Percentiles rank a stretch among this genome's conserved stretches.
Conservation (phyloP, 164 flowering plant species). For the Magnolia officinalis region DNA sequence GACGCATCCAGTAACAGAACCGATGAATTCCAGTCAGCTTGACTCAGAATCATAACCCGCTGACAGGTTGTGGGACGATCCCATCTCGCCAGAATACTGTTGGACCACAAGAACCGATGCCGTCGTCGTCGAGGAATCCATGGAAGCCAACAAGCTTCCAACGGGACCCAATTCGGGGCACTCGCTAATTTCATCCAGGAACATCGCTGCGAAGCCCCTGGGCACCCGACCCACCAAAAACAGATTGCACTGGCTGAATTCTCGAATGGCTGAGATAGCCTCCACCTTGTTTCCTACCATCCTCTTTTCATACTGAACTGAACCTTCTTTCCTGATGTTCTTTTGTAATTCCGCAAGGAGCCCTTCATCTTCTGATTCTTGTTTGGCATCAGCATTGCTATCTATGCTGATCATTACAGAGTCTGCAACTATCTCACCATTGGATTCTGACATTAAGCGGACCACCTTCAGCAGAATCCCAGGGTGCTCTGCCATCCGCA, state of each 20-base stretch:
- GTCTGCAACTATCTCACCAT: slow-evolving; percentile 4
- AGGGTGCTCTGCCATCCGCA: slow-evolving; percentile 50
- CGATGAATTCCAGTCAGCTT: not conserved
- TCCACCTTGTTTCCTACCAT: slow-evolving; percentile 25
- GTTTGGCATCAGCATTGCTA: not conserved
- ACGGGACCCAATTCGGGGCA: slow-evolving; percentile 71
- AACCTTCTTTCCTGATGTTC: not conserved
- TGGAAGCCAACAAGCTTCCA: slow-evolving; percentile 46
- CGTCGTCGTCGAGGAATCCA: slow-evolving; percentile 32
- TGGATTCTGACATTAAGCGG: slow-evolving; percentile 15
- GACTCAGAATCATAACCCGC: not conserved
- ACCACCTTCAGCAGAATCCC: slow-evolving; percentile 33
- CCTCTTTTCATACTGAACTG: slow-evolving; percentile 21
- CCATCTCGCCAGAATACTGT: slow-evolving; percentile 22
- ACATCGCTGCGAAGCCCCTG: slow-evolving; percentile 4
- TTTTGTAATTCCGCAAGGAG: slow-evolving; percentile 7
- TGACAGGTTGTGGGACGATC: not conserved
- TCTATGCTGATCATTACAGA: not conserved
- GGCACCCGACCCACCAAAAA: slow-evolving; percentile 49
- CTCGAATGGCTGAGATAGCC: slow-evolving; percentile 13
- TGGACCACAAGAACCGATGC: slow-evolving; percentile 75
- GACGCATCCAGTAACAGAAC: not conserved
- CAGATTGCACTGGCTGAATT: slow-evolving; percentile 33
- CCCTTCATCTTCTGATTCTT: not conserved
- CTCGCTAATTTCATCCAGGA: slow-evolving; percentile 27